These are phyloP conservation scores for Multifurca ochricompacta DNA, from an alignment of 768 basidiomycete genomes.

Conservation along the genomic window DNA sequence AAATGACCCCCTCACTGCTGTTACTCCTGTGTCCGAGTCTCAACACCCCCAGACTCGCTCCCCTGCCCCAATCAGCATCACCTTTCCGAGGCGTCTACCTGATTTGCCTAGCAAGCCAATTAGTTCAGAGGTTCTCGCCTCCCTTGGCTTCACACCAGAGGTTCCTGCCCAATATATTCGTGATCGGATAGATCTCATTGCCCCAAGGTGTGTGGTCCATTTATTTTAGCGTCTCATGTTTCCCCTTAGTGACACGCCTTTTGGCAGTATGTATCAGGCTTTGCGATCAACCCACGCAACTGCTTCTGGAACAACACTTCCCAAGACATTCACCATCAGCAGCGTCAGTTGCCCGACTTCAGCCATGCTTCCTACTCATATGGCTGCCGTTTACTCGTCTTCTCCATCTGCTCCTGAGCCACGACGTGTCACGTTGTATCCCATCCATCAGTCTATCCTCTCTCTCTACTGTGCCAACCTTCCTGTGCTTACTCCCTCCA, in stretches of 20 bases:
- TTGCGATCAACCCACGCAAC: constrained; percentile 12
- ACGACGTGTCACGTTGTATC: constrained; percentile 35
- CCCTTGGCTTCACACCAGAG: not conserved
- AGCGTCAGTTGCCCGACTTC: not conserved
- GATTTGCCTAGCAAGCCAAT: constrained; percentile 6
- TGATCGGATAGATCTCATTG: constrained; percentile 5
- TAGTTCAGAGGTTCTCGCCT: constrained; percentile 8
- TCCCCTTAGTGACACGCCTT: not conserved
- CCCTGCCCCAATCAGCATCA: not conserved
- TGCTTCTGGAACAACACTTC: constrained; percentile 8
- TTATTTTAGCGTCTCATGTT: not conserved
- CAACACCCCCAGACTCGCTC: not conserved
- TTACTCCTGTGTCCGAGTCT: not conserved
- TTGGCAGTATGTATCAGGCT: constrained; percentile 17
- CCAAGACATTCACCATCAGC: constrained; percentile 9
- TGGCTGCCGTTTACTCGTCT: constrained; percentile 19
- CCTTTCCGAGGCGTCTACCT: constrained; percentile 3
- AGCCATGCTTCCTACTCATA: constrained; percentile 15
- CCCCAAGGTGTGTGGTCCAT: not conserved
- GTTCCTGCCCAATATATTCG: constrained; percentile 12
- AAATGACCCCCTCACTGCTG: not conserved
- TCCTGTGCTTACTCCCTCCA: constrained; percentile 41
- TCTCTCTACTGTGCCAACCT: constrained; percentile 62
- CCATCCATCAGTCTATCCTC: constrained; percentile 63
- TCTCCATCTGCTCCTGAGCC: constrained; percentile 4